Evolutionary conservation across 768 basidiomycete genomes (phyloP).

Genomic region (Amanita fuliginea): DNA sequence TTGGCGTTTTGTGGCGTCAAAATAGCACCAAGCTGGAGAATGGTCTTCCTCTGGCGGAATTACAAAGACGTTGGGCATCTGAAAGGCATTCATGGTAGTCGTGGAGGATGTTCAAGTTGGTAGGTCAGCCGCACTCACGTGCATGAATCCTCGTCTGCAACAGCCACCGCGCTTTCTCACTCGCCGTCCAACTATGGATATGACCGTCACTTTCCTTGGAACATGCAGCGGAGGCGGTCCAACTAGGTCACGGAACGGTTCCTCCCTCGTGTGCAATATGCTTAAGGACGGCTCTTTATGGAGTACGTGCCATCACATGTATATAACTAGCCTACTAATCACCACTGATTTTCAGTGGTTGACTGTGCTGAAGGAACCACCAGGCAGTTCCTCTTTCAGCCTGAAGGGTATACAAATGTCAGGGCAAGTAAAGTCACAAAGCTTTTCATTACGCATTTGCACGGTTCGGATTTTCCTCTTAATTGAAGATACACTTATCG

Average conservation of each 20-base stretch:
- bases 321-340: constrained; percentile 3
- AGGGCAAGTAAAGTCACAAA: constrained; percentile 42
- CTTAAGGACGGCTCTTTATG: constrained; percentile 46
- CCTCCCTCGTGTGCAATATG: constrained; percentile 56
- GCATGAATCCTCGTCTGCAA: constrained; percentile 10
- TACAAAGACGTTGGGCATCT: constrained; percentile 43
- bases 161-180: neutral
- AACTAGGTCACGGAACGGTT: constrained; percentile 61
- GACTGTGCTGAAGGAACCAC: constrained; percentile 79
- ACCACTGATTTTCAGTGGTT: constrained; percentile 41
- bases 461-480: constrained; percentile 32
- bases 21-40: constrained; percentile 43
- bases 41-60: constrained; percentile 50
- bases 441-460: constrained; percentile 82
- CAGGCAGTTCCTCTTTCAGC: constrained; percentile 54
- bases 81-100: constrained; percentile 8
- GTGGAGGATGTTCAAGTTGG: constrained; percentile 5
- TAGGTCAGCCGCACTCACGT: constrained; percentile 23
- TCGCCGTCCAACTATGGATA: constrained; percentile 20
- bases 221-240: constrained; percentile 75
- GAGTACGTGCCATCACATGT: constrained; percentile 39
- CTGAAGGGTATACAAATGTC: constrained; percentile 21
- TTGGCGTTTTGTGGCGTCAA: constrained; percentile 31
- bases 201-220: constrained; percentile 63
- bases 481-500: neutral